phyloP scores from a whole-genome alignment of 2,329 filamentous ascomycete species.

The Cladosporium halotolerans region DNA sequence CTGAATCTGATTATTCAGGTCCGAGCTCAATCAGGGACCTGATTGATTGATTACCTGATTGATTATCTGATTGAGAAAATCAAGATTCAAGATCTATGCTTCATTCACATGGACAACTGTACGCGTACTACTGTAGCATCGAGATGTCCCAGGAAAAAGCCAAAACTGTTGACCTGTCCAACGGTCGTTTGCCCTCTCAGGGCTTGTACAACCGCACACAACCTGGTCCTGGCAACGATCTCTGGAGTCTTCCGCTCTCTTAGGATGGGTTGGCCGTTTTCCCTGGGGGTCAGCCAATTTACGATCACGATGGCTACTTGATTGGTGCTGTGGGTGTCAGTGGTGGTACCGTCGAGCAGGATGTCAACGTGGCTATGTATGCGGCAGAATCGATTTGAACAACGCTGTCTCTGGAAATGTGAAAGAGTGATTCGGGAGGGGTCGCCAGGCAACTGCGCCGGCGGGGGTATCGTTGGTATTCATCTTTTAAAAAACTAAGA shows the following conservation, averaged over 20 bases:
- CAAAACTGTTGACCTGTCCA: conserved; percentile 25
- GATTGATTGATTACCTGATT: no score
- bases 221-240: conserved; percentile 17
- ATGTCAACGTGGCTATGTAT: conserved; percentile 17
- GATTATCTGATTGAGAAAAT: no score
- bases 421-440: not conserved
- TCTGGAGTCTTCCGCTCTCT: conserved; percentile 23
- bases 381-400: conserved; percentile 15
- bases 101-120: conserved; percentile 29
- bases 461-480: not conserved
- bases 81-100: no score
- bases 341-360: conserved; percentile 25
- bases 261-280: conserved; percentile 27
- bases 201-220: conserved; percentile 21
- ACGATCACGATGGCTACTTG: conserved; percentile 22
- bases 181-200: conserved; percentile 23
- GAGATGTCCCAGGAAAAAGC: conserved; percentile 28
- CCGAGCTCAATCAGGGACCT: no score
- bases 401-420: conserved; percentile 5
- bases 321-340: conserved; percentile 26
- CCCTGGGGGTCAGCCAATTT: conserved; percentile 24
- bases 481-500: not conserved
- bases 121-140: conserved; percentile 23
- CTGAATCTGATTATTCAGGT: no score
- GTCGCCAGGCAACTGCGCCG: not conserved